These are phyloP conservation scores for Carex pumila DNA, from an alignment of 176 grass and related monocot genomes.

Conservation along the genomic window DNA sequence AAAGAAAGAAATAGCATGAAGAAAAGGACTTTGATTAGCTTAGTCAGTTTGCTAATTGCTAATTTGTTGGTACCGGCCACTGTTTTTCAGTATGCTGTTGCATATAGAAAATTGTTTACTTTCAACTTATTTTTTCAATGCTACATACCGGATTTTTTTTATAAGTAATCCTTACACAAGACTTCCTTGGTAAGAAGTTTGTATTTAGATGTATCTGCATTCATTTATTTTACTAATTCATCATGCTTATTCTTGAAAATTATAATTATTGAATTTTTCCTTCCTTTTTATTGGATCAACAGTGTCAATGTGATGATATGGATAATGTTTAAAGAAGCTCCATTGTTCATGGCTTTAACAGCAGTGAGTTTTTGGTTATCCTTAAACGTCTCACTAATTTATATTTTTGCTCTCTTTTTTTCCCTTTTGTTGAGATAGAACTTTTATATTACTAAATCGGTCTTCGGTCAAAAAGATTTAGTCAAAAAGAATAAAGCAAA, in stretches of 20 bases:
- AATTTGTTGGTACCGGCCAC: no score
- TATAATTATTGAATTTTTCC: background rate
- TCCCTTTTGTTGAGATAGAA: no score
- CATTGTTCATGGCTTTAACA: background rate
- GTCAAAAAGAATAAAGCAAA: no score
- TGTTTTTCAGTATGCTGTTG: no score
- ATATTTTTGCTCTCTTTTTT: no score
- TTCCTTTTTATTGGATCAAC: background rate
- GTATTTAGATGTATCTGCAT: background rate
- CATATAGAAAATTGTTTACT: background rate
- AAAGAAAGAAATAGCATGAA: background rate
- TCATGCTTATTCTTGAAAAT: background rate
- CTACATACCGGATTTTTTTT: background rate
- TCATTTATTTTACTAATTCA: background rate
- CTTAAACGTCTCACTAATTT: background rate
- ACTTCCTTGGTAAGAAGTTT: background rate
- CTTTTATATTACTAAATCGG: background rate
- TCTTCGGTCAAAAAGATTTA: no score
- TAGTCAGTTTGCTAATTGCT: no score
- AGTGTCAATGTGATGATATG: background rate
- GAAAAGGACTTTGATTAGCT: no score
- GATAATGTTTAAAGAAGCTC: background rate
- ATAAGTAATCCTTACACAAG: background rate
- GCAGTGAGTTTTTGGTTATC: background rate
- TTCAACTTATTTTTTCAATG: background rate